Evolutionary conservation across 495 filamentous ascomycete species (phyloP).

Genomic region (Antarctomyces pellizariae): DNA sequence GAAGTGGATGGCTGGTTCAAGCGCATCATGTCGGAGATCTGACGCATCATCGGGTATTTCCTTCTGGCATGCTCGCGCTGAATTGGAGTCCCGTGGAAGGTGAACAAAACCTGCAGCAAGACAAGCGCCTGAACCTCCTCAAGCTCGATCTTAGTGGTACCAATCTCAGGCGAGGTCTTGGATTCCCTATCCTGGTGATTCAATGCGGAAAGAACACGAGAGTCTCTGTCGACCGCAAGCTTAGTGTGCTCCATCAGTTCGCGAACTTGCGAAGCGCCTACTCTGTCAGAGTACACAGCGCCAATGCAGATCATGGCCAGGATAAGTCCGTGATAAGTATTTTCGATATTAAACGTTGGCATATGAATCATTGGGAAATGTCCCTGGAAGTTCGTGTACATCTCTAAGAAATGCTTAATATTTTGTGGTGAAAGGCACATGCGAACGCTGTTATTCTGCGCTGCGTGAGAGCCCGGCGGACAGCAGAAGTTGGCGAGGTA

Average conservation of each 20-base stretch:
- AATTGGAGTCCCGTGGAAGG: constrained; percentile 35
- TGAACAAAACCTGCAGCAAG: constrained; percentile 29
- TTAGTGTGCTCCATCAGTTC: constrained; percentile 32
- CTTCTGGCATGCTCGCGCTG: constrained; percentile 31
- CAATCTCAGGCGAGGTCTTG: no score
- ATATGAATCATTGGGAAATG: constrained; percentile 49
- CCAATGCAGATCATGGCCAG: constrained; percentile 40
- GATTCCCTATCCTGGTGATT: no score
- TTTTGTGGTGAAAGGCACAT: constrained; percentile 31
- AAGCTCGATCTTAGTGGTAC: constrained; percentile 17
- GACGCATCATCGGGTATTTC: constrained; percentile 26
- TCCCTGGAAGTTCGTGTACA: constrained; percentile 36
- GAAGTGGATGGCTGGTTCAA: constrained; percentile 23
- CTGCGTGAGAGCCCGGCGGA: constrained; percentile 18
- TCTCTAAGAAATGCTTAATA: constrained; percentile 34
- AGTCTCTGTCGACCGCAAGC: constrained; percentile 24
- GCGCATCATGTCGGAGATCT: constrained; percentile 23
- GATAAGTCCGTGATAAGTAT: constrained; percentile 34
- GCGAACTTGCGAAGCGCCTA: constrained; percentile 27
- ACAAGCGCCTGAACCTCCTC: constrained; percentile 37
- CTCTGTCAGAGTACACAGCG: constrained; percentile 36
- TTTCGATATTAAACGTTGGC: constrained; percentile 36
- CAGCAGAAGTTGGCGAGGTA: constrained; percentile 30
- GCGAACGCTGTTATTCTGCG: constrained; percentile 19
- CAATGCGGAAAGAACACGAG: constrained; percentile 19